Conservation (phyloP, 106 monocot species). For the Chionographis japonica region DNA sequence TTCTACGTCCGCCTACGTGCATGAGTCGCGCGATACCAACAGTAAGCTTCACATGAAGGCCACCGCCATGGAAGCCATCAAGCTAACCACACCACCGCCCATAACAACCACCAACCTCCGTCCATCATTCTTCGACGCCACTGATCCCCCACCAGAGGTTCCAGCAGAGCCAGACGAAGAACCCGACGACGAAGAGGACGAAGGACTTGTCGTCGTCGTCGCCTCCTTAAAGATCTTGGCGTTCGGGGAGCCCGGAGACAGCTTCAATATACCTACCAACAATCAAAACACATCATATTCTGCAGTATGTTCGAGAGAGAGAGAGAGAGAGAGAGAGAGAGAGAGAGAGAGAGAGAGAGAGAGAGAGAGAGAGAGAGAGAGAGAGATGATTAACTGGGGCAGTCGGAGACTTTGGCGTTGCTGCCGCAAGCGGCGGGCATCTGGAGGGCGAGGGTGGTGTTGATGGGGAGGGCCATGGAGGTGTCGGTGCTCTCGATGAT, state of each 20-base stretch:
- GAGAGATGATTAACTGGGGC: slow-evolving; percentile 17
- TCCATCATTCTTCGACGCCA: too few species aligned
- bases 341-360: too few species aligned
- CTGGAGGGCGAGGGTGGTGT: slow-evolving; percentile 39
- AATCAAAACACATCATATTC: background rate
- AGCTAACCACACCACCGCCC: too few species aligned
- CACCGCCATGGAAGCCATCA: too few species aligned
- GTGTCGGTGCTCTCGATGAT: slow-evolving; percentile 37
- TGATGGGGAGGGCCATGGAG: slow-evolving; percentile 26
- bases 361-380: too few species aligned
- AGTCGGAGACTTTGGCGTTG: slow-evolving; percentile 38
- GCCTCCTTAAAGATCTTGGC: slow-evolving; percentile 35
- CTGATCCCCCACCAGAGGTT: too few species aligned
- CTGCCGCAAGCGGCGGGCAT: slow-evolving; percentile 46
- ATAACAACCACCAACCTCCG: too few species aligned
- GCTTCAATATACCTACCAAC: slow-evolving; percentile 35
- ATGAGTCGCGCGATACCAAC: too few species aligned
- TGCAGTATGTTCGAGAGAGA: too few species aligned
- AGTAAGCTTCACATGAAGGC: too few species aligned
- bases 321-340: too few species aligned
- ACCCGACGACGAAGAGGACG: slow-evolving; percentile 1
- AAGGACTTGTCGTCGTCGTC: background rate
- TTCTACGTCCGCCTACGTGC: too few species aligned
- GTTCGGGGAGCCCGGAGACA: slow-evolving; percentile 30
- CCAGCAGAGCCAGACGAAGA: slow-evolving; percentile 2